These are phyloP conservation scores for Aspergillus texensis DNA, from an alignment of 2,329 filamentous ascomycete genomes.

Conservation along the genomic window DNA sequence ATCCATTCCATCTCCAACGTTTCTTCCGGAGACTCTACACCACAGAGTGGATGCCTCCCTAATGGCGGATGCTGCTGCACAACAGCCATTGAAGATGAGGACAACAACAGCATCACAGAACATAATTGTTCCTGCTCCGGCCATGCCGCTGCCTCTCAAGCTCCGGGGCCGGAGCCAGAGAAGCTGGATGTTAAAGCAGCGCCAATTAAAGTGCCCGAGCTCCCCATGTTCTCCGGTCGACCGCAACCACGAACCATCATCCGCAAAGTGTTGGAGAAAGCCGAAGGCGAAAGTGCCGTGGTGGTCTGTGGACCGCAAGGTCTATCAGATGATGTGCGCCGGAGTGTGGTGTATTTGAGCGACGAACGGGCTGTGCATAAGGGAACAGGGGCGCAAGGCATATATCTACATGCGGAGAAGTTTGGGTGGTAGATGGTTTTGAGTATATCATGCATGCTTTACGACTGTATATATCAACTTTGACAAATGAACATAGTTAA, in stretches of 20 bases:
- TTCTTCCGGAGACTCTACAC: slow-evolving; percentile 14
- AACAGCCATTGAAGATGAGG: slow-evolving; percentile 50
- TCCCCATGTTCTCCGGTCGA: slow-evolving; percentile 51
- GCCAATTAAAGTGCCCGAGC: slow-evolving; percentile 9
- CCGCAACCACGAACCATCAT: slow-evolving; percentile 57
- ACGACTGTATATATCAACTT: neutral
- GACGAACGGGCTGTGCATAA: slow-evolving; percentile 70
- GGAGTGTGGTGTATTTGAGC: slow-evolving; percentile 57
- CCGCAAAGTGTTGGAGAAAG: slow-evolving; percentile 58
- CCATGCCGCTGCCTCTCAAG: slow-evolving; percentile 19
- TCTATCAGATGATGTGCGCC: slow-evolving; percentile 58
- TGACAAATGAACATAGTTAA: neutral
- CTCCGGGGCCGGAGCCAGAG: slow-evolving; percentile 3
- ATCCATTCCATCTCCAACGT: slow-evolving; percentile 17
- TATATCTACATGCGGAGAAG: slow-evolving; percentile 62
- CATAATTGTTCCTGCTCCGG: slow-evolving; percentile 42
- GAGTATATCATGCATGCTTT: neutral
- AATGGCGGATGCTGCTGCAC: slow-evolving; percentile 52
- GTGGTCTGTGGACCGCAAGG: slow-evolving; percentile 63
- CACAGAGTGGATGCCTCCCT: slow-evolving; percentile 25
- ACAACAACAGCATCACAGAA: slow-evolving; percentile 38
- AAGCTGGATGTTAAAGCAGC: slow-evolving; percentile 3
- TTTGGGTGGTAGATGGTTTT: slow-evolving; percentile 49
- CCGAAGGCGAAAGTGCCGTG: slow-evolving; percentile 64
- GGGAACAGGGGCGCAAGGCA: slow-evolving; percentile 66